phyloP scores from a whole-genome alignment of 2,329 filamentous ascomycete genomes.

The Fusarium sp. region DNA sequence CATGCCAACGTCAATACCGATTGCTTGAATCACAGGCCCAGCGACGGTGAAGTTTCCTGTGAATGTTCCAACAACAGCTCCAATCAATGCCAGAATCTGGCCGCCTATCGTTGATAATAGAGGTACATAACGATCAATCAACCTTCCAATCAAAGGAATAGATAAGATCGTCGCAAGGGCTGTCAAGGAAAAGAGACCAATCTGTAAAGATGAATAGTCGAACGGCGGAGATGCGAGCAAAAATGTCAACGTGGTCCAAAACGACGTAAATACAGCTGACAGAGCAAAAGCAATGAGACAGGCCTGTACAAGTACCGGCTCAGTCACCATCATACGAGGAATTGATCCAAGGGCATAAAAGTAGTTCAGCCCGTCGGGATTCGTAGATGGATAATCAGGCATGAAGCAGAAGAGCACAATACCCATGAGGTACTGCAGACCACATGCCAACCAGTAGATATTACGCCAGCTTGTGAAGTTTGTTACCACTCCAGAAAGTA shows the following conservation, averaged over 20 bases:
- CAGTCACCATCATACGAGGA: constrained; percentile 69
- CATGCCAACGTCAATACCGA: constrained; percentile 77
- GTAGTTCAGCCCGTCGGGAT: constrained; percentile 75
- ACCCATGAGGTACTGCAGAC: constrained; percentile 76
- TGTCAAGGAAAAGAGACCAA: constrained; percentile 84
- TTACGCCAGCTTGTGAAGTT: constrained; percentile 81
- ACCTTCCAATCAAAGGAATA: constrained; percentile 76
- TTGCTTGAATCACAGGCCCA: constrained; percentile 79
- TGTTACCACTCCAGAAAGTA: constrained; percentile 81
- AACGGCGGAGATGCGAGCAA: constrained; percentile 79
- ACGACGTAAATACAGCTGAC: constrained; percentile 64
- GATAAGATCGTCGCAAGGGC: constrained; percentile 77
- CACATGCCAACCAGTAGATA: constrained; percentile 84
- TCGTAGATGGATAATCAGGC: constrained; percentile 84
- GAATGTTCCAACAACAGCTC: constrained; percentile 77
- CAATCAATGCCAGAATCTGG: constrained; percentile 68
- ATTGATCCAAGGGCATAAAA: constrained; percentile 75
- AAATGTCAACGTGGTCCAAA: constrained; percentile 80
- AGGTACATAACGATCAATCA: constrained; percentile 77
- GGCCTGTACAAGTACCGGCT: constrained; percentile 78
- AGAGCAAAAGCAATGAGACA: constrained; percentile 75
- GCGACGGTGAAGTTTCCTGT: constrained; percentile 75
- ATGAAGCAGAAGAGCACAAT: constrained; percentile 77
- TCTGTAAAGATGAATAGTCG: constrained; percentile 73
- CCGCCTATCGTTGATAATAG: constrained; percentile 76